phyloP scores from a whole-genome alignment of 2,329 filamentous ascomycete genomes.

The Lachnellula hyalina region DNA sequence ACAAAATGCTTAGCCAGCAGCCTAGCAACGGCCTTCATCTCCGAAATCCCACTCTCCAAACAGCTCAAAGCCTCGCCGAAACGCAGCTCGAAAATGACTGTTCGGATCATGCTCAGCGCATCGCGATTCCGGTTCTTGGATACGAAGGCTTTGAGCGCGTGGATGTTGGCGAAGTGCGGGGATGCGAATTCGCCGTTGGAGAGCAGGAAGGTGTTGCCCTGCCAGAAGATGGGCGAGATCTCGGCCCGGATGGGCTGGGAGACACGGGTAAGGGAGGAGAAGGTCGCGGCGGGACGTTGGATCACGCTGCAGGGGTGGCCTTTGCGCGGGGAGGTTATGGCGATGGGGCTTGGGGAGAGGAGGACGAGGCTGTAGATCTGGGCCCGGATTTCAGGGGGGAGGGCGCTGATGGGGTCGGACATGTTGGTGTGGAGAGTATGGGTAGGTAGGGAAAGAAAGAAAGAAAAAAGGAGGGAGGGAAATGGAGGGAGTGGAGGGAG shows the following conservation, averaged over 20 bases:
- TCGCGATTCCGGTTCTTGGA: not conserved
- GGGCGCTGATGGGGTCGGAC: not conserved
- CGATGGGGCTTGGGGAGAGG: not conserved
- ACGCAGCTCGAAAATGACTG: not conserved
- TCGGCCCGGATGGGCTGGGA: not conserved
- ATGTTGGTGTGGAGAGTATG: not conserved
- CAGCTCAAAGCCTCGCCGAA: not conserved
- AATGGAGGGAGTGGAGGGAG: too few species aligned
- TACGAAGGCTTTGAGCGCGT: not conserved
- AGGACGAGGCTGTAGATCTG: not conserved
- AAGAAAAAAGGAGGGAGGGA: too few species aligned
- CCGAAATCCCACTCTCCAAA: not conserved
- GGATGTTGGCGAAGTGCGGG: not conserved
- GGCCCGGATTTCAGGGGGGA: not conserved
- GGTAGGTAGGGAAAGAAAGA: not conserved
- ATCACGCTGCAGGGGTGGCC: not conserved
- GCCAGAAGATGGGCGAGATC: not conserved
- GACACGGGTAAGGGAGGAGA: not conserved
- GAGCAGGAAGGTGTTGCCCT: not conserved
- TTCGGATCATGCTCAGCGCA: not conserved
- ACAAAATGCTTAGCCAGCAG: not conserved
- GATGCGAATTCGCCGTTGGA: not conserved
- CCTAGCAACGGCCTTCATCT: not conserved
- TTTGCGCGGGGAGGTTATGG: not conserved
- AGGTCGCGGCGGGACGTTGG: not conserved